Evolutionary conservation across 2,329 filamentous ascomycete species (phyloP), one percentile per base, ranked within the genome.

Genomic region (Aspergillus sergii): DNA sequence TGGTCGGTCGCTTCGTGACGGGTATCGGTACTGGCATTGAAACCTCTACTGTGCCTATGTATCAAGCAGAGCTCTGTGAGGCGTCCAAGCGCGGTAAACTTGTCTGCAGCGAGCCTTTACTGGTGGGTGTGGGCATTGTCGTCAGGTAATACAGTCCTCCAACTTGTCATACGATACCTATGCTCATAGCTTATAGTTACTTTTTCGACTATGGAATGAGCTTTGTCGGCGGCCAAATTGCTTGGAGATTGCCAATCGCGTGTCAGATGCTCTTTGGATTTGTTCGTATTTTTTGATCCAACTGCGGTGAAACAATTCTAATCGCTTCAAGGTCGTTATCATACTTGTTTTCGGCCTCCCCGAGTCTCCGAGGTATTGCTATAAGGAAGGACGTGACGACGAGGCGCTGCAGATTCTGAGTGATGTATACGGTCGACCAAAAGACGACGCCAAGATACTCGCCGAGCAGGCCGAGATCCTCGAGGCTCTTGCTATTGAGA

Each of bases 1-100:
- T 78, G 57, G 75, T 84, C 30, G 82, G 81, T 16, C 78, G 83
- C 30, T 79, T 81, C 57, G 76, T 85, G 30, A 83, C 82, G 3
- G 83, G 82, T 5, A 77, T 85, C 61, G 82, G 83, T 1, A 83
- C 83, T 59, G 84, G 84, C 2, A 76, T 83, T 66, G 72, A 75
- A 64, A 76, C 73, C 12, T 75, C 76, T 32, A 74, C 71, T 9
- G 75, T 78, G 10, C 76, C 77, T 0, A 76, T 75, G 69, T 80
- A 82, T 60, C 82, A 83, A 62, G 75, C 79, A 0, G 82, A 84
- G 65, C 73, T 83, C 1, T 81, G 78, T 54, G 76, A 80, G 56
- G 76, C 77, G 1, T 72, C 77, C n/a, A 77, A 77, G 50, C 73
- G 82, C 45, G 82, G 81, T 46, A 76, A 76, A 21, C 73, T 80